phyloP scores from a whole-genome alignment of 2,329 filamentous ascomycete species.

The Ophiostoma perfectum region DNA sequence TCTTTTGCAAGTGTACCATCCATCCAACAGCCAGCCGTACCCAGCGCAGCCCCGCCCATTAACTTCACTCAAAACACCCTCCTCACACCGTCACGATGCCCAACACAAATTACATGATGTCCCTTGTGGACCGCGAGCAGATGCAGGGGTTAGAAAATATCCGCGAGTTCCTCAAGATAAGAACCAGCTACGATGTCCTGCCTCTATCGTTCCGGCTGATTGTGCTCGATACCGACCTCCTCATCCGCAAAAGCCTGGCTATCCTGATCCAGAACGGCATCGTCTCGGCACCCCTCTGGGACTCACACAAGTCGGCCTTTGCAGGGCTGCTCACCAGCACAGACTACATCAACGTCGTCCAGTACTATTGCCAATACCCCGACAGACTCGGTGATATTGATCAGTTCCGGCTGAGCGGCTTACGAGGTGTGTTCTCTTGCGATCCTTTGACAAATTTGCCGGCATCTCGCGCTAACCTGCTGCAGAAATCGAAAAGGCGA shows the following conservation, averaged over 20 bases:
- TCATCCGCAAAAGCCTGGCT: slow-evolving; percentile 94
- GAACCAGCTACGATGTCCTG: slow-evolving; percentile 95
- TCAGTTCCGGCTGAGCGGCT: slow-evolving; percentile 84
- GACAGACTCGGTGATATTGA: slow-evolving; percentile 86
- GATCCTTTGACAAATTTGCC: too few species aligned
- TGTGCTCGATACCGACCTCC: slow-evolving; percentile 86
- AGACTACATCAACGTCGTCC: slow-evolving; percentile 97
- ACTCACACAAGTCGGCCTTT: slow-evolving; percentile 87
- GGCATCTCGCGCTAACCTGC: not conserved
- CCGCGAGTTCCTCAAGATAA: slow-evolving; percentile 92
- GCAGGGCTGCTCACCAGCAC: slow-evolving; percentile 91
- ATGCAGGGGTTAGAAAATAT: slow-evolving; percentile 57
- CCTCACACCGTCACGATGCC: not conserved
- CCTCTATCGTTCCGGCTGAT: slow-evolving; percentile 94
- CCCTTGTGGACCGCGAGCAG: slow-evolving; percentile 68
- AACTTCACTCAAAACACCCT: not conserved
- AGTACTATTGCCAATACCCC: slow-evolving; percentile 98
- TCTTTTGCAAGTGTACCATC: not conserved
- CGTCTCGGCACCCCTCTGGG: slow-evolving; percentile 95
- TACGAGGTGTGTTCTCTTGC: slow-evolving; percentile 64
- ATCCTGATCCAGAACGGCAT: slow-evolving; percentile 97
- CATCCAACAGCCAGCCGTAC: not conserved
- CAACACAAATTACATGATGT: slow-evolving; percentile 29
- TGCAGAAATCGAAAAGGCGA: slow-evolving; percentile 87
- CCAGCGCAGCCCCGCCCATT: not conserved